phyloP scores from a whole-genome alignment of 2,329 filamentous ascomycete species.

The Neonectria coccinea region DNA sequence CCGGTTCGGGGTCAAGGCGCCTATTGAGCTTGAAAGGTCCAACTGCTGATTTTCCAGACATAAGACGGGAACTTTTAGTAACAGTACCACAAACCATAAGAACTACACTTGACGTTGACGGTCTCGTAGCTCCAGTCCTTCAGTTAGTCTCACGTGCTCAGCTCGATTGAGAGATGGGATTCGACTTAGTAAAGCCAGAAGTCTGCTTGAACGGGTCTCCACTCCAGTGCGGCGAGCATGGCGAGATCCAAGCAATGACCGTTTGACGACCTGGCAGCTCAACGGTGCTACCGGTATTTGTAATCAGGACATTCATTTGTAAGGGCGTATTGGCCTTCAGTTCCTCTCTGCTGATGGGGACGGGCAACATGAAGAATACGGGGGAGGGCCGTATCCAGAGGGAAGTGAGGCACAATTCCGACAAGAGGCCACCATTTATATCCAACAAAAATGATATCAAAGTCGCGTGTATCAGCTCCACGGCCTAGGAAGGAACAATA shows the following conservation, averaged over 20 bases:
- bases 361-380: neutral
- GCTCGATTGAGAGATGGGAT: too few species aligned
- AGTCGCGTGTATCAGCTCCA: slow-evolving; percentile 3
- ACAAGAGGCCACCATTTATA: slow-evolving; percentile 22
- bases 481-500: slow-evolving; percentile 14
- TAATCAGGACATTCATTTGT: neutral
- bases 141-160: too few species aligned
- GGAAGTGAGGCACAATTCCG: slow-evolving; percentile 2
- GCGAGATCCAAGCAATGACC: slow-evolving; percentile 12
- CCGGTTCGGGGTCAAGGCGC: too few species aligned
- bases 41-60: too few species aligned
- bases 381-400: slow-evolving; percentile 5
- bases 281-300: neutral
- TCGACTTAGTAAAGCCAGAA: neutral
- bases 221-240: neutral
- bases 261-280: slow-evolving; percentile 4
- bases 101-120: too few species aligned
- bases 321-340: neutral
- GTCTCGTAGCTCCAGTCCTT: too few species aligned
- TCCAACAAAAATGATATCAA: slow-evolving; percentile 8
- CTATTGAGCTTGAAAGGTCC: too few species aligned
- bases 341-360: neutral
- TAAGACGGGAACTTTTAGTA: too few species aligned
- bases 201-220: slow-evolving; percentile 5
- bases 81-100: too few species aligned